These are phyloP conservation scores for Penicilliopsis zonata DNA, from an alignment of 495 filamentous ascomycete genomes.

Conservation along the genomic window DNA sequence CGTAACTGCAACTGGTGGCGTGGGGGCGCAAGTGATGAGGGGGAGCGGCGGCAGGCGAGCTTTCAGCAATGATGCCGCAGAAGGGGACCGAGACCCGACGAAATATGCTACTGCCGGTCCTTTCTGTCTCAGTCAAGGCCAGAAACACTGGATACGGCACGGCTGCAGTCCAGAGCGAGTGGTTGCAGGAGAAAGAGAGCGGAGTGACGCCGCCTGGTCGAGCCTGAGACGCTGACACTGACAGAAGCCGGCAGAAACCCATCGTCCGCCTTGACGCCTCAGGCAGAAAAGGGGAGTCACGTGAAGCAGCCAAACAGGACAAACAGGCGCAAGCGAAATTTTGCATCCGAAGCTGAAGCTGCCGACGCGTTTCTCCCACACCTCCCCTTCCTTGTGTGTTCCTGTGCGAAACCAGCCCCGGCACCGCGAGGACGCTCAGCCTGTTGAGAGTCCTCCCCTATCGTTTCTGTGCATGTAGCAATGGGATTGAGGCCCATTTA, in stretches of 20 bases:
- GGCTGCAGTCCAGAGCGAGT: no score
- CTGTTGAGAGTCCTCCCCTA: conserved; percentile 18
- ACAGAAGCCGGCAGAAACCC: conserved; percentile 31
- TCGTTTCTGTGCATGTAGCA: conserved; percentile 14
- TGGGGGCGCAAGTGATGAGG: background rate
- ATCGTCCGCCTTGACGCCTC: conserved; percentile 20
- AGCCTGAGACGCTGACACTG: no score
- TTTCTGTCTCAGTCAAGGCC: no score
- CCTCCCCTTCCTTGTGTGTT: conserved; percentile 3
- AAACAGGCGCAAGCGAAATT: conserved; percentile 25
- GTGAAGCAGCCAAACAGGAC: background rate
- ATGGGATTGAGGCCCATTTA: conserved; percentile 30
- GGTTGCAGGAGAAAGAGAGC: no score
- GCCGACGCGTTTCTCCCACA: background rate
- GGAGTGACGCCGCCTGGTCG: no score
- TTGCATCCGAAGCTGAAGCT: conserved; percentile 10
- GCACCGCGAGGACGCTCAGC: conserved; percentile 12
- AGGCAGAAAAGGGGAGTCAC: no score
- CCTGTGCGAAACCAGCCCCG: conserved; percentile 1
- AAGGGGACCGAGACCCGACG: no score
- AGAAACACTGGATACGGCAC: no score
- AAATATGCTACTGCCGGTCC: no score
- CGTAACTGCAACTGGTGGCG: conserved; percentile 2
- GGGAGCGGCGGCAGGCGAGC: background rate
- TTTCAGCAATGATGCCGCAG: conserved; percentile 1